Percentiles rank a stretch among this genome's conserved stretches.
Conservation (phyloP, 768 basidiomycete species). For the Termitomyces sp. region DNA sequence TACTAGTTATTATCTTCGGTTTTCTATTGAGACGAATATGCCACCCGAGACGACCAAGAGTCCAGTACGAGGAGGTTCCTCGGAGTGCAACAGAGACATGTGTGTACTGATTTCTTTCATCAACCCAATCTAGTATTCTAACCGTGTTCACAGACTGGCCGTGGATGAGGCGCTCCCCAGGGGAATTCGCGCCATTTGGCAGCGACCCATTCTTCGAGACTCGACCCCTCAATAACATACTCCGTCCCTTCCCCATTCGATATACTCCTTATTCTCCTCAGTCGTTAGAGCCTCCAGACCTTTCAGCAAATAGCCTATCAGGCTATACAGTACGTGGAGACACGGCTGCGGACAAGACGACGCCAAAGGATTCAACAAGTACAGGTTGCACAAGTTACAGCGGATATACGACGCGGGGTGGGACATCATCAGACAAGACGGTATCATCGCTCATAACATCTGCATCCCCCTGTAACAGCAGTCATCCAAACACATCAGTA, state of each 20-base stretch:
- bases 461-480: background rate
- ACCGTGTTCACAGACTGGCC: background rate
- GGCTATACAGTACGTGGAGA: conserved; percentile 1
- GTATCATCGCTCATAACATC: background rate
- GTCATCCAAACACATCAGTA: too few relatives aligned
- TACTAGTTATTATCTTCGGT: background rate
- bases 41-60: background rate
- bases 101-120: background rate
- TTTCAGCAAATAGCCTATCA: background rate
- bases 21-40: background rate
- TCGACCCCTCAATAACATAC: background rate
- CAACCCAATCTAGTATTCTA: background rate
- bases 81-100: background rate
- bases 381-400: conserved; percentile 1
- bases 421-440: conserved; percentile 3
- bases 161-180: conserved; percentile 2
- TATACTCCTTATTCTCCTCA: background rate
- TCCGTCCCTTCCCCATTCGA: background rate
- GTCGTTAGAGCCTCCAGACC: background rate
- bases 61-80: conserved; percentile 4
- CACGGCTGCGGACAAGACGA: background rate
- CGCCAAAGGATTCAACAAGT: background rate
- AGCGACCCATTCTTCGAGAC: background rate
- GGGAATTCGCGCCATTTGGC: background rate
- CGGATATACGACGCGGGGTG: conserved; percentile 2